Base-by-base conservation (phyloP, 129 eudicot genomes). In the Apium graveolens region DNA sequence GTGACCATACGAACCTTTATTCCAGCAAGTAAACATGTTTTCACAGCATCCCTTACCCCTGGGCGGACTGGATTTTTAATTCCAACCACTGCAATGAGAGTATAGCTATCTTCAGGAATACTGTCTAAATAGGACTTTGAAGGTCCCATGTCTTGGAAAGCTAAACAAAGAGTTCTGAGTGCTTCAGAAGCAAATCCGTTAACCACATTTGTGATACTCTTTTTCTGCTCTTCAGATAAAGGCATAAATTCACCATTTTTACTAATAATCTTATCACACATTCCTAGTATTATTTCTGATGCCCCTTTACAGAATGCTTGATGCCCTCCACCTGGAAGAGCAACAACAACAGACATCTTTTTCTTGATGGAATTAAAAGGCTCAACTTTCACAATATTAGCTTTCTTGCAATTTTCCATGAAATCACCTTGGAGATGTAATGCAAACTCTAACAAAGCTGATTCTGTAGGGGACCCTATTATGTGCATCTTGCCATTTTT, bases 31-130 rank as follows among this genome's bases (percentile, higher is more conserved):
- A 90, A 87, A 88, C 97, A 92, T 38, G 91, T 90, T 75, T 90
- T 76, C 43, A 92, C 97, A 0, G 97, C 97, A 71, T 92, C 97
- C 79, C 81, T 92, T 38, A 92, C 97, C 37, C 97, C 96, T 0
- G 97, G 91, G 10, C 97, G 91, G 2, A 92, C 91, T 5, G 97
- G 97, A 88, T 92, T 96, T 78, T 92, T 92, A 32, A 92, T 92
- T 48, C 97, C 97, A 75, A 92, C 93, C 21, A 92, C 88, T 65
- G 96, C 91, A 14, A 92, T 70, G 32, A 92, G 78, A 16, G 96
- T 88, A 62, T 86, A 90, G 68, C 76, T 74, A 46, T 60, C 80
- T 41, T 90, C 97, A 1, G 97, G 97, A 81, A 92, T 90, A 34
- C 74, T 65, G 31, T 85, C 76, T 14, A 2, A 55, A 14, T 73